phyloP scores from a whole-genome alignment of 202 grass and related monocot genomes.

The Alloteropsis angusta region DNA sequence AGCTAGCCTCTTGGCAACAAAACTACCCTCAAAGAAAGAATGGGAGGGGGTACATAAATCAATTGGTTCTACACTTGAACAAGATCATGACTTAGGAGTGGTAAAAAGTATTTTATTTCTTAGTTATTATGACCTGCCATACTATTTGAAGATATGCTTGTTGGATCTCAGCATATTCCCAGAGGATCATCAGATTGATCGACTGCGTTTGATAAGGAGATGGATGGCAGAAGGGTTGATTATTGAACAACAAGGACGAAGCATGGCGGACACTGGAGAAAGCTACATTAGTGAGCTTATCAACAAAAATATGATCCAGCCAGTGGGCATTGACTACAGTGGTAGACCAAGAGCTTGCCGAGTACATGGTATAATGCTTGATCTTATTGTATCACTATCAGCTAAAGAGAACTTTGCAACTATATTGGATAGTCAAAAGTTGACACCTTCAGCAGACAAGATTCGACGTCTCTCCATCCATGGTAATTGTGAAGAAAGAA shows the following conservation, averaged over 20 bases:
- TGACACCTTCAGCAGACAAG: neutral
- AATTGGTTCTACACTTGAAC: neutral
- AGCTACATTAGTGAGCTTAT: constrained; percentile 13
- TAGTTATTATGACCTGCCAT: constrained; percentile 25
- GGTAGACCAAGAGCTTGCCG: neutral
- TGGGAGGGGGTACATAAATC: neutral
- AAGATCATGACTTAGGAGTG: neutral
- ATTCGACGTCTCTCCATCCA: constrained; percentile 8
- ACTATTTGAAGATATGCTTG: constrained; percentile 22
- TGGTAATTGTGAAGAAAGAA: neutral
- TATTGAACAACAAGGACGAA: neutral
- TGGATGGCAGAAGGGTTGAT: constrained; percentile 32
- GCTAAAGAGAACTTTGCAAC: constrained; percentile 19
- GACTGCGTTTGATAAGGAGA: neutral
- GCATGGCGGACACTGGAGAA: neutral
- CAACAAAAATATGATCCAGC: constrained; percentile 16
- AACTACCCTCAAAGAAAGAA: neutral
- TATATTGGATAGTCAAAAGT: neutral
- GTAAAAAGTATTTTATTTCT: constrained; percentile 14
- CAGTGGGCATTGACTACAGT: neutral
- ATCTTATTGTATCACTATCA: constrained; percentile 5
- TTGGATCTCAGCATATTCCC: constrained; percentile 22
- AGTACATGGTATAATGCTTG: constrained; percentile 30
- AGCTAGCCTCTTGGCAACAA: constrained; percentile 5
- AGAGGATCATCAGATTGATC: constrained; percentile 1